Evolutionary conservation across 345 rosid species (phyloP).

Genomic region (Aethionema arabicum): DNA sequence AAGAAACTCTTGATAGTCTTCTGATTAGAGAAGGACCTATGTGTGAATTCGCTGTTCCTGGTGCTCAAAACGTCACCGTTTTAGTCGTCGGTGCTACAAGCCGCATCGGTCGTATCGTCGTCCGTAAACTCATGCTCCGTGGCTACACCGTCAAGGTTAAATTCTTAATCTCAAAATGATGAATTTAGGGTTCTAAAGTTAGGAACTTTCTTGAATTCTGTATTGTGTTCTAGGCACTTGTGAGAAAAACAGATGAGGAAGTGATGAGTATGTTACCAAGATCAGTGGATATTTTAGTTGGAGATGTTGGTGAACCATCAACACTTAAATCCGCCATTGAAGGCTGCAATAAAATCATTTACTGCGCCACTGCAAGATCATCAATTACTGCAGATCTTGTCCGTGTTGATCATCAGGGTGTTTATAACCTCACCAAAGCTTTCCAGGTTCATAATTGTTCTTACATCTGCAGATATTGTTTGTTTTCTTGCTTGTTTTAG

Average conservation of each 20-base stretch:
- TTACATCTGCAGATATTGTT: background rate
- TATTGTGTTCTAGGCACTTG: conserved; percentile 53
- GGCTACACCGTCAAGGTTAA: conserved; percentile 85
- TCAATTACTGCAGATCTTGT: conserved; percentile 78
- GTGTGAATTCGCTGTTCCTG: conserved; percentile 93
- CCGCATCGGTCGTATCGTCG: conserved; percentile 87
- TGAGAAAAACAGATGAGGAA: conserved; percentile 65
- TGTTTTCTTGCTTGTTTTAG: conserved; percentile 1
- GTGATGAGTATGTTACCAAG: conserved; percentile 81
- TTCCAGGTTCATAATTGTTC: conserved; percentile 56
- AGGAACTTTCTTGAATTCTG: background rate
- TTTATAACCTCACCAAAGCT: conserved; percentile 85
- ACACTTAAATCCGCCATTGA: conserved; percentile 68
- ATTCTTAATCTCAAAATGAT: background rate
- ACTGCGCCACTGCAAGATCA: conserved; percentile 95
- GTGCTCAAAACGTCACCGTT: conserved; percentile 87
- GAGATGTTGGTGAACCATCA: conserved; percentile 86
- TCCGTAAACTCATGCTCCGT: conserved; percentile 94
- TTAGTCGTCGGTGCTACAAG: conserved; percentile 94
- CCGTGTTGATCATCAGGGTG: conserved; percentile 90
- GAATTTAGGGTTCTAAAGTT: no score
- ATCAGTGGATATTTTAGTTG: conserved; percentile 78
- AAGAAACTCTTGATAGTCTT: conserved; percentile 59
- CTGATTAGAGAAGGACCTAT: conserved; percentile 86
- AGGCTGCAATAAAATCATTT: conserved; percentile 86